Base-by-base conservation (phyloP, 495 filamentous ascomycete genomes). In the Arthonia radiata region DNA sequence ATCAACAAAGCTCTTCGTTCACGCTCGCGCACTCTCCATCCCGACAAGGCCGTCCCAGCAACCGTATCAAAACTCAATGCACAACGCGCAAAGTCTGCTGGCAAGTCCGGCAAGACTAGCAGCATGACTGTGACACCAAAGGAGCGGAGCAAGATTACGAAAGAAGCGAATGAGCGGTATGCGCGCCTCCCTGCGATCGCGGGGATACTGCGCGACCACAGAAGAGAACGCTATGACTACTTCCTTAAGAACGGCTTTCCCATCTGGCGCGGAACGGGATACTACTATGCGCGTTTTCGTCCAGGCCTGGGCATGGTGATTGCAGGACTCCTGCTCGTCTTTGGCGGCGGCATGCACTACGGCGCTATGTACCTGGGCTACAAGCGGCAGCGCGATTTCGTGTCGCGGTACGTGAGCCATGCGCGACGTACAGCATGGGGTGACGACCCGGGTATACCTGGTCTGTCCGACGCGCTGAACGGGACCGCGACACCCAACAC, bases 211-310 rank as follows among this genome's bases (percentile, higher is more conserved):
- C 70, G 74, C 29, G 80, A 83, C 1, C 53, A 53, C 13, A 6
- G 11, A 22, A 64, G 89, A 23, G 78, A 75, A 39, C 74, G 89
- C 28, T 99, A 99, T 46, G 82, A 99, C 47, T 67, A 92, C 47
- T 99, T 99, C 54, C 54, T 99, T 29, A 59, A 56, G 39, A 78
- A 93, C 50, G 86, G 86, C 13, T 99, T 99, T 50, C 86, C 86
- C 7, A 67, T 62, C 26, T 97, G 89, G 86, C 77, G 75, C 46
- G 86, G 89, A 18, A 93, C 86, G 11, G 89, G 82, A 28, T 99
- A 94, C 57, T 94, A 93, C 58, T 99, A 94, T 52, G 70, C 59
- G 29, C 71, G 86, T 4, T 92, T 79, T 59, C 64, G 86, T 15
- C 86, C 86, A 1, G 86, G 86, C 7, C 53, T 93, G 6, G 79